Conservation (phyloP, 371 early-diverging fungal species). For the Zopfochytrium polystomum region DNA sequence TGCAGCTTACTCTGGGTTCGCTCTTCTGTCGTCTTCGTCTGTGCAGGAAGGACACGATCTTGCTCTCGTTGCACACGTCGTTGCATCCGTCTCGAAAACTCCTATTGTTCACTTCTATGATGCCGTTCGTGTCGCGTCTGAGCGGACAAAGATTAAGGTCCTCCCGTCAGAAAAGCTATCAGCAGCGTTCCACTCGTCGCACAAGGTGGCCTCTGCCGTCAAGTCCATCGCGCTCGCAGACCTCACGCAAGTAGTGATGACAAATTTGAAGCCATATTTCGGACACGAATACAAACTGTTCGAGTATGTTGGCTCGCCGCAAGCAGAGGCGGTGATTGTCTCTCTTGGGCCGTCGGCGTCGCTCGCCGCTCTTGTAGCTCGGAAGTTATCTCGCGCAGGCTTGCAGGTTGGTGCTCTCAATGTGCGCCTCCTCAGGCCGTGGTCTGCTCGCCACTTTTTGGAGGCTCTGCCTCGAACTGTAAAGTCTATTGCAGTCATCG, state of each 20-base stretch:
- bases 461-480: conserved; percentile 60
- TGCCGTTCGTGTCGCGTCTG: conserved; percentile 56
- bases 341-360: conserved; percentile 59
- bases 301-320: conserved; percentile 70
- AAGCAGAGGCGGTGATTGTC: conserved; percentile 74
- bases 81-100: conserved; percentile 26
- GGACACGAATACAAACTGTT: conserved; percentile 58
- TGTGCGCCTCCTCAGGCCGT: conserved; percentile 76
- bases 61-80: conserved; percentile 60
- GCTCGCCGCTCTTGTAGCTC: conserved; percentile 47
- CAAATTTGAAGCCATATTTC: conserved; percentile 58
- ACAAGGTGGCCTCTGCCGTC: conserved; percentile 20
- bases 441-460: conserved; percentile 70
- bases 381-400: conserved; percentile 29
- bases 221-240: conserved; percentile 25
- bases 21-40: conserved; percentile 64
- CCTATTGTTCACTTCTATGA: conserved; percentile 79
- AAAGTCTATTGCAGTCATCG: conserved; percentile 48
- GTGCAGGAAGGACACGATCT: conserved; percentile 70
- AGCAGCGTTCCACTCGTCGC: not conserved
- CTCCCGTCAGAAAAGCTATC: too few species aligned
- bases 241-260: conserved; percentile 37
- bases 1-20: conserved; percentile 73
- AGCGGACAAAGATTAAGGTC: conserved; percentile 8
- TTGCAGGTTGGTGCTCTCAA: conserved; percentile 66